Base-by-base conservation (phyloP, 805 yeast species). In the Helenozyma rhizophorensis region DNA sequence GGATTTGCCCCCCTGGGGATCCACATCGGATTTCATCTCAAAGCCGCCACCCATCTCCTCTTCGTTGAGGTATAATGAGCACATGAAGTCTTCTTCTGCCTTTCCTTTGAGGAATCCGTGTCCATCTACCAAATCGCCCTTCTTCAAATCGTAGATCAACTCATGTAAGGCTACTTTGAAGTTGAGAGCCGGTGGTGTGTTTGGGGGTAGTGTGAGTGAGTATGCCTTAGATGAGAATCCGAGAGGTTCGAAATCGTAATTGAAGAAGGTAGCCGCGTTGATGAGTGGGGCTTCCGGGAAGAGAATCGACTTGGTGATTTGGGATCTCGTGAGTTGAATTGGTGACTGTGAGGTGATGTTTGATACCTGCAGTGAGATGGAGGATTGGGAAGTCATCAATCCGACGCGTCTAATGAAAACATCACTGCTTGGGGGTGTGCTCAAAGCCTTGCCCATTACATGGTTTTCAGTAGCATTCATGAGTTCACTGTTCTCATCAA, bases 141-240 rank as follows among this genome's bases (percentile, higher is more conserved):
- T 52, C 35, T 61, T 63, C 24, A 59, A 38, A 12, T 50, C 47
- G 42, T 56, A 52, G 18, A 66, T 45, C 25, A 57, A 35, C 28
- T 51, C 49, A 40, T 66, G 71, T 37, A 66, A 60, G 19, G 57
- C 47, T 30, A 65, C 68, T 41, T 70, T 64, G 32, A 79, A 55
- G 17, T 63, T 55, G 1, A 77, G 66, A 21, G 69, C 67, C 24
- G 74, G 70, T 27, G 60, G 58, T 11, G 62, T 35, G 25, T 64
- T 69, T 9, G 65, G 53, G 9, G 81, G 78, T 32, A 79, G 53
- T 11, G 64, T 61, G 15, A 76, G 40, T 5, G 77, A 45, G 44
- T 62, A 71, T 9, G 68, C 60, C 12, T 60, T 50, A 1, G 62
- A 53, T 14, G 57, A 58, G 33, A 54, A 53, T 27, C 53, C 58